Evolutionary conservation across 78 protist genomes (phyloP).

Genomic region (Dictyostelium firmibasis): DNA sequence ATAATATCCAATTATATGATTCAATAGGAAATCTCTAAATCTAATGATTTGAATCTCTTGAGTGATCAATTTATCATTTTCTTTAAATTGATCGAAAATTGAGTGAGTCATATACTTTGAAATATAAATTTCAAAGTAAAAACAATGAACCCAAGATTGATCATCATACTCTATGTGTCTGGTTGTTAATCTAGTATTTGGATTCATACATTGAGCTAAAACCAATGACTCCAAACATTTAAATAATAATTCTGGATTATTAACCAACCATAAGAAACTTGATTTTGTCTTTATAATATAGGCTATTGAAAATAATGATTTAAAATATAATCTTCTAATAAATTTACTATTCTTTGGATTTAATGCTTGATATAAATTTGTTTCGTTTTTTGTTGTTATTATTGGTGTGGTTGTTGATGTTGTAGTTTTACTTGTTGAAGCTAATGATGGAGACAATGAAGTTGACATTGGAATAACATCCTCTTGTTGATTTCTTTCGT

Average conservation of each 20-base stretch:
- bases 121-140: neutral
- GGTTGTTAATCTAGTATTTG: neutral
- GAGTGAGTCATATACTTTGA: neutral
- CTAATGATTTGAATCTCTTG: neutral
- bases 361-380: neutral
- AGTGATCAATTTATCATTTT: neutral
- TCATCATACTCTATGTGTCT: conserved; percentile 27
- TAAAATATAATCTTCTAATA: neutral
- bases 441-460: neutral
- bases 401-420: neutral
- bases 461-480: neutral
- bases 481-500: neutral
- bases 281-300: conserved; percentile 47
- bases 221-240: neutral
- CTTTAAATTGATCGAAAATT: neutral
- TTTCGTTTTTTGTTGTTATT: neutral
- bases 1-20: neutral
- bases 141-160: neutral
- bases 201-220: neutral
- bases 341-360: neutral
- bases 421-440: neutral
- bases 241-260: neutral
- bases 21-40: neutral
- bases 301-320: neutral
- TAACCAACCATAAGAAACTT: conserved; percentile 21